A percentile compares a stretch with the other conserved stretches of the same genome.
phyloP scores from a whole-genome alignment of 352 stramenopile species.

The Phytophthora chlamydospora region DNA sequence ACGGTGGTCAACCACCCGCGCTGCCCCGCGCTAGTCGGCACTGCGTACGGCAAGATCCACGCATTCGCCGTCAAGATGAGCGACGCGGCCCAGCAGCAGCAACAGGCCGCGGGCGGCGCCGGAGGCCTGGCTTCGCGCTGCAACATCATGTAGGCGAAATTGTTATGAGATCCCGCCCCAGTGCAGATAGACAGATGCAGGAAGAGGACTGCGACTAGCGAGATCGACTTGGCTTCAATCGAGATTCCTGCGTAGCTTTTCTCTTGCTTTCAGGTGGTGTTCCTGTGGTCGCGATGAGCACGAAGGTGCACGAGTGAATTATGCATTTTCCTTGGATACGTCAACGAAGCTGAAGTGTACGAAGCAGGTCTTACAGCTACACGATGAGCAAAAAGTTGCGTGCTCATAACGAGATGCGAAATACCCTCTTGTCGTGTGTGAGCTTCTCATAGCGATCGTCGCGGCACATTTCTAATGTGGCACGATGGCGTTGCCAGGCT shows the following conservation, averaged over 20 bases:
- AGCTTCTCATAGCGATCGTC: too few relatives aligned
- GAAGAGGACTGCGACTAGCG: constrained; percentile 21
- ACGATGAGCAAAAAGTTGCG: too few relatives aligned
- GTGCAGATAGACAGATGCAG: constrained; percentile 32
- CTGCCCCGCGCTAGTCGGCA: constrained; percentile 60
- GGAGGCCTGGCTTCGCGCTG: constrained; percentile 56
- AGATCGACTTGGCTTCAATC: constrained; percentile 20
- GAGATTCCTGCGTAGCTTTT: constrained; percentile 3
- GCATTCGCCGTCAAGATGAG: constrained; percentile 74
- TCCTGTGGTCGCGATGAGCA: background rate
- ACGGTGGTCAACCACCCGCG: constrained; percentile 67
- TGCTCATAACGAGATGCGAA: too few relatives aligned
- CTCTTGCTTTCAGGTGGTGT: background rate
- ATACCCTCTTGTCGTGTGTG: too few relatives aligned
- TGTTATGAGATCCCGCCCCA: constrained; percentile 1
- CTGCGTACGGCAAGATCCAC: constrained; percentile 74
- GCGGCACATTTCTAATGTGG: too few relatives aligned
- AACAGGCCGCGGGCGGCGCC: constrained; percentile 35
- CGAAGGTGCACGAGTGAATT: too few relatives aligned
- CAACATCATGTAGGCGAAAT: constrained; percentile 69
- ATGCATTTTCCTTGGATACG: too few relatives aligned
- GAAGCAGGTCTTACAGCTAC: too few relatives aligned
- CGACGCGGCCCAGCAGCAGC: constrained; percentile 54
- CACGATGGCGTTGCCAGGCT: too few relatives aligned
- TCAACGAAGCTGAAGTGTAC: too few relatives aligned